Evolutionary conservation across 345 rosid species (phyloP), one percentile per base, ranked within the genome.

Genomic region (Ceriops zippeliana): DNA sequence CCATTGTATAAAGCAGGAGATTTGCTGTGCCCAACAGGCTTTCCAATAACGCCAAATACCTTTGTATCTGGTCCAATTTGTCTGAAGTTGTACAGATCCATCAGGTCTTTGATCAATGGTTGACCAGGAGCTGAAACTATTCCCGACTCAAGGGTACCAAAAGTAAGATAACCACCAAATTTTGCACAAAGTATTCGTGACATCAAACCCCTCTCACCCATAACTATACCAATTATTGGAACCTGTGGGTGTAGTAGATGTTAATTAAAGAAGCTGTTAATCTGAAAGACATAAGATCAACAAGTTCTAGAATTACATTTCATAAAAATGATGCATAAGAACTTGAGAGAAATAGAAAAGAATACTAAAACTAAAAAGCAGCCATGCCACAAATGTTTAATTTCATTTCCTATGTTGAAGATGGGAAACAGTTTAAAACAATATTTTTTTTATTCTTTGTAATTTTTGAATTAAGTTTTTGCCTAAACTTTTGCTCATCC

Each of bases 11-110:
- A 77, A 63, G 83, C 66, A 75, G 97, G 98, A 51, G 97, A 91
- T 82, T 91, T 93, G 84, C 98, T 93, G 81, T 91, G 98, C 59
- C 93, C 85, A 20, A 91, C 89, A 73, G 98, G 98, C 85, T 89
- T 93, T 67, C 98, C 98, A 38, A 89, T 88, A 63, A 93, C 78
- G 61, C 97, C 98, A 72, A 75, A 88, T 28, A 93, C 98, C 82
- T 86, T 88, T 24, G 96, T 93, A 66, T 91, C 98, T 26, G 89
- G 89, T 73, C 92, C 87, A 70, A 91, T 79, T 61, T 77, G 83
- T 74, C 96, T 83, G 77, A 93, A 87, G 80, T 93, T 89, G 80
- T 89, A 93, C 30, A 88, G 84, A 75, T 88, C 82, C 82, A 91
- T 69, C 69, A 91, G 75, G 70, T 89, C 95, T 62, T 86, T 79